Evolutionary conservation across 768 basidiomycete genomes (phyloP).

Genomic region (Fomitopsis serialis): DNA sequence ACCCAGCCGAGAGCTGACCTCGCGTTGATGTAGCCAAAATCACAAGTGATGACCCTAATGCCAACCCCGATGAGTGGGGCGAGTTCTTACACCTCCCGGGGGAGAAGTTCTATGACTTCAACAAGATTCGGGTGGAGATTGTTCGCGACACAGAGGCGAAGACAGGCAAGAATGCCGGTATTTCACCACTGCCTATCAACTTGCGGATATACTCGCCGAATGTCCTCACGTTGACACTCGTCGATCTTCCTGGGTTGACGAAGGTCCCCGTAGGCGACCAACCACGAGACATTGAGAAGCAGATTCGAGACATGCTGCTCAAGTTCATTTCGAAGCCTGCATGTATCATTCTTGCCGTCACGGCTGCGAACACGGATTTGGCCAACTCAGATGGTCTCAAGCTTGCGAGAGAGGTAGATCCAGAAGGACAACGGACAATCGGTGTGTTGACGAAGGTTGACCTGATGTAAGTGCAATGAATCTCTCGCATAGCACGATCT

Average conservation of each 20-base stretch:
- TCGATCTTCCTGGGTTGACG: conserved; percentile 95
- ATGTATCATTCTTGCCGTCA: conserved; percentile 95
- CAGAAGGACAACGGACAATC: conserved; percentile 93
- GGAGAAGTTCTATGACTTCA: conserved; percentile 97
- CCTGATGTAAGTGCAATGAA: conserved; percentile 68
- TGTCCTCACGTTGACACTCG: conserved; percentile 93
- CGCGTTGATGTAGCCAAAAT: conserved; percentile 25
- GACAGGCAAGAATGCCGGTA: conserved; percentile 97
- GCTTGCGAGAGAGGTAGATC: conserved; percentile 88
- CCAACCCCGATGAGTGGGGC: conserved; percentile 96
- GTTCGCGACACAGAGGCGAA: conserved; percentile 96
- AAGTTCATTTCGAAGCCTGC: conserved; percentile 95
- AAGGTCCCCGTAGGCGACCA: conserved; percentile 96
- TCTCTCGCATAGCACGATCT: conserved; percentile 1
- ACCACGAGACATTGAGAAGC: conserved; percentile 94
- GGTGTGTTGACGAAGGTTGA: conserved; percentile 99
- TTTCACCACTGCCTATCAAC: conserved; percentile 96
- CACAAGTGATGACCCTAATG: conserved; percentile 58
- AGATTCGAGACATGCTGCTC: conserved; percentile 93
- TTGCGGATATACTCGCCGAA: conserved; percentile 96
- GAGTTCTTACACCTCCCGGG: conserved; percentile 96
- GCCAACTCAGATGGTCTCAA: conserved; percentile 93
- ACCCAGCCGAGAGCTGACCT: background rate
- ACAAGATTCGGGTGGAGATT: conserved; percentile 95
- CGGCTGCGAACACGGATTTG: conserved; percentile 93